Evolutionary conservation across 2,329 filamentous ascomycete species (phyloP), one percentile per base, ranked within the genome.

Genomic region (Xylogone sp.): DNA sequence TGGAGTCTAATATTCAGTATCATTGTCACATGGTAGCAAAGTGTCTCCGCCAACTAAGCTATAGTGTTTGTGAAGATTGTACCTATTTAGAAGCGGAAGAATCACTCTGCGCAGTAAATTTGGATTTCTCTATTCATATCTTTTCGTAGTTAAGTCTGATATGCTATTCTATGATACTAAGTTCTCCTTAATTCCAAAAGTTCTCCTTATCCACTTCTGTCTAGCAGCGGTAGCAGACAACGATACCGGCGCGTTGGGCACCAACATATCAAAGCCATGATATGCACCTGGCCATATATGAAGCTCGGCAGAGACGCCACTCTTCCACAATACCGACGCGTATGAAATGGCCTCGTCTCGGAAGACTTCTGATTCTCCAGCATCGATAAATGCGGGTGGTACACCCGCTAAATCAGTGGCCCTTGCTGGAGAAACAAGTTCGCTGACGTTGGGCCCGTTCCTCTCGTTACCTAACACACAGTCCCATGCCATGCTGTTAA

Each of bases 201-300:
- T 31, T 31, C 27, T 31, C 13, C 27, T 31, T 31, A 31, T 31
- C 27, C 27, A 31, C 13, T 13, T 31, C 27, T 31, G 27, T 13
- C 27, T 31, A 31, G 27, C 27, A 31, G 7, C 7, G 13, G 27
- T 31, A 31, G 27, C 27, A 31, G 27, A 31, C 27, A 31, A 31
- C 13, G 50, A 45, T 24, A 51, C 21, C 21, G 19, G 21, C 7
- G 48, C 52, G 9, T 39, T 31, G 6, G 52, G 54, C 9, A 21
- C 54, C 7, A 53, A 8, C 19, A 49, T 18, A 31, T 57, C 50
- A 31, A 57, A 57, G 5, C 9, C 50, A 49, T 57, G 55, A 21
- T 42, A 53, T 4, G 27, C 50, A 3, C 55, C 53, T n/a, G 47
- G 39, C 53, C 51, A 57, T 13, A 57, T 53, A 47, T 57, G 53